phyloP scores from a whole-genome alignment of 2,329 filamentous ascomycete species.

The Trichothecium roseum region DNA sequence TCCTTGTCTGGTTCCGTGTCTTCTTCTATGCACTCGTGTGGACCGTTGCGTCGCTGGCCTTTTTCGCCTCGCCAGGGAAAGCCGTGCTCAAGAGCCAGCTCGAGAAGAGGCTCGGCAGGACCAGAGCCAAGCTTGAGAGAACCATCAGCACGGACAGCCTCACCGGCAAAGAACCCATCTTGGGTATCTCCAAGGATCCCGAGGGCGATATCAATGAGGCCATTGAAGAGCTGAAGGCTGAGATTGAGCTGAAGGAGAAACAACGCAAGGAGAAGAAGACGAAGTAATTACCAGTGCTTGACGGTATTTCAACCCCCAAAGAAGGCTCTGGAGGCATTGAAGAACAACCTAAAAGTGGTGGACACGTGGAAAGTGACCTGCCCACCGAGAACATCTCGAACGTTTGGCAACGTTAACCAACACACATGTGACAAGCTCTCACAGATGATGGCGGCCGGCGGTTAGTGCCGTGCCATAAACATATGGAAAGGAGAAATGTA shows the following conservation, averaged over 20 bases:
- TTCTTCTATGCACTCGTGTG: conserved; percentile 79
- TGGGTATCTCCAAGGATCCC: conserved; percentile 72
- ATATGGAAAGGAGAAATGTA: too few relatives aligned
- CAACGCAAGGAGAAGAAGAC: conserved; percentile 1
- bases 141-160: conserved; percentile 48
- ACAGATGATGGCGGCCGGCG: too few relatives aligned
- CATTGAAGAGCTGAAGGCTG: conserved; percentile 60
- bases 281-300: too few relatives aligned
- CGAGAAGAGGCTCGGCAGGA: conserved; percentile 43
- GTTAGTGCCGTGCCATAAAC: too few relatives aligned
- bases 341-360: too few relatives aligned
- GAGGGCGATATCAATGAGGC: conserved; percentile 68
- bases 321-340: too few relatives aligned
- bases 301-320: too few relatives aligned
- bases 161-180: conserved; percentile 47
- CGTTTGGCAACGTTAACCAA: too few relatives aligned
- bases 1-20: conserved; percentile 71
- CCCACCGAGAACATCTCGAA: too few relatives aligned
- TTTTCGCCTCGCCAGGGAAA: conserved; percentile 77
- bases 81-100: conserved; percentile 42
- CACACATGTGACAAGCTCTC: too few relatives aligned
- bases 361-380: too few relatives aligned
- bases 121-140: conserved; percentile 34
- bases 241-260: conserved; percentile 41
- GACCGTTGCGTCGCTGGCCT: conserved; percentile 51